phyloP scores from a whole-genome alignment of 2,329 filamentous ascomycete species.

The Hymenoscyphus infarciens region DNA sequence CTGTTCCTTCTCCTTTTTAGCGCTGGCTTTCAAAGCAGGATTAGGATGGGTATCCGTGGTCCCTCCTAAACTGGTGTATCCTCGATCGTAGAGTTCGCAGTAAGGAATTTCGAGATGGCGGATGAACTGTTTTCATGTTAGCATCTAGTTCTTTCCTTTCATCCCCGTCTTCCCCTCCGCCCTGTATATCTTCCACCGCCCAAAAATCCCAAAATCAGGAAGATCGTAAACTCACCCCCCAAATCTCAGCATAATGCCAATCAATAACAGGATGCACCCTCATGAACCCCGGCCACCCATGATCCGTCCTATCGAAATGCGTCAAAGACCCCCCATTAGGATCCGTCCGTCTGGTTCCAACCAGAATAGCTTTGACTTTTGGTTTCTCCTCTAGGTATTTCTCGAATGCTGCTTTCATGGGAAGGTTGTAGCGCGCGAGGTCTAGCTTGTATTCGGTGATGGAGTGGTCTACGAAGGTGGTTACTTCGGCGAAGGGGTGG shows the following conservation, averaged over 20 bases:
- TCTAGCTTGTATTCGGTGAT: conserved; percentile 69
- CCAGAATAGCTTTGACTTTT: conserved; percentile 72
- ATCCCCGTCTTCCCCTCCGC: too few species aligned
- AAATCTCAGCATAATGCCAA: conserved; percentile 95
- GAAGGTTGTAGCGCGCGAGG: conserved; percentile 67
- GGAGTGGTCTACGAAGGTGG: conserved; percentile 72
- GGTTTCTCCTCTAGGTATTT: conserved; percentile 67
- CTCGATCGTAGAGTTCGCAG: conserved; percentile 80
- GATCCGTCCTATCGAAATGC: conserved; percentile 83
- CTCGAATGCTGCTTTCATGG: conserved; percentile 79
- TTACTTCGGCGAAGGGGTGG: conserved; percentile 82
- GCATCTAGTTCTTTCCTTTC: too few species aligned
- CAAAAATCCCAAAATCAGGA: neutral
- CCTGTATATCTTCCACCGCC: too few species aligned
- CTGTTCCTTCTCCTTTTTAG: conserved; percentile 34
- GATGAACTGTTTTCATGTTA: conserved; percentile 59
- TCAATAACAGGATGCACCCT: conserved; percentile 93
- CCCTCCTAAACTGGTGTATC: conserved; percentile 91
- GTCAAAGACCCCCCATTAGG: conserved; percentile 78
- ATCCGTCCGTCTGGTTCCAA: conserved; percentile 86
- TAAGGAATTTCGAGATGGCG: conserved; percentile 76
- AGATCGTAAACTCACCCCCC: conserved; percentile 63
- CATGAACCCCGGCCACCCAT: conserved; percentile 89
- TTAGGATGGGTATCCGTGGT: conserved; percentile 87
- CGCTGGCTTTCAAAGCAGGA: conserved; percentile 57